phyloP scores from a whole-genome alignment of 2,329 filamentous ascomycete species.

The Sordariomycetes sp. region DNA sequence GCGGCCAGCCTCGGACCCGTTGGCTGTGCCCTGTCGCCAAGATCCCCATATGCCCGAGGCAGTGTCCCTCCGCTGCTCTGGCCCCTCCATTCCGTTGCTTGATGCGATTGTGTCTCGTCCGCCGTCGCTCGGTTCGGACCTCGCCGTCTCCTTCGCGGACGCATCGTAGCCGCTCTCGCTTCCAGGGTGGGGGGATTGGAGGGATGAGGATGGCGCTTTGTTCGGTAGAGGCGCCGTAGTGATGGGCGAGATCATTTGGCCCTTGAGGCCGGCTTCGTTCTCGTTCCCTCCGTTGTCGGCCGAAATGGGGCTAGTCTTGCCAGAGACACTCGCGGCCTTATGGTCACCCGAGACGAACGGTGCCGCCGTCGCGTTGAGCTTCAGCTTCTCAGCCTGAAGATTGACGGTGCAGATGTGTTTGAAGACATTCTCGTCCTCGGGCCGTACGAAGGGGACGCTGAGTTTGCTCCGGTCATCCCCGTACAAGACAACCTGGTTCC shows the following conservation, averaged over 20 bases:
- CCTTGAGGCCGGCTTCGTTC: not conserved
- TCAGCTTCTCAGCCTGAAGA: slow-evolving; percentile 41
- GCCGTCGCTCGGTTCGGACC: not conserved
- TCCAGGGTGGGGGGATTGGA: not conserved
- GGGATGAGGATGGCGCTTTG: not conserved
- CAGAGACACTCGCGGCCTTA: slow-evolving; percentile 10
- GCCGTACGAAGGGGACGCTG: slow-evolving; percentile 82
- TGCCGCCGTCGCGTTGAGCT: slow-evolving; percentile 35
- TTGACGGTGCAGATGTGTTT: slow-evolving; percentile 61
- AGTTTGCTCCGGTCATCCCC: slow-evolving; percentile 80
- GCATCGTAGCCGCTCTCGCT: slow-evolving; percentile 3
- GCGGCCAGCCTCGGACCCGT: slow-evolving; percentile 40
- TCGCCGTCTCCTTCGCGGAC: not conserved
- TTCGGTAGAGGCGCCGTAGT: not conserved
- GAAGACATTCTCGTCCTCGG: slow-evolving; percentile 76
- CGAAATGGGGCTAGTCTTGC: not conserved
- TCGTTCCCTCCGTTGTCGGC: not conserved
- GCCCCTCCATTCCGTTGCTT: slow-evolving; percentile 17
- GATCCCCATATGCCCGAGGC: slow-evolving; percentile 57
- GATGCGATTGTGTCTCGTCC: not conserved
- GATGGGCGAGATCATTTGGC: slow-evolving; percentile 4
- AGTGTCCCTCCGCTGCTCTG: slow-evolving; percentile 24
- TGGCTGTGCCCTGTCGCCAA: slow-evolving; percentile 49
- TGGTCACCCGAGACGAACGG: slow-evolving; percentile 28
- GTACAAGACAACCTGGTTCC: slow-evolving; percentile 79